Evolutionary conservation across 2,329 filamentous ascomycete species (phyloP).

Genomic region (Aspergillus awamori): DNA sequence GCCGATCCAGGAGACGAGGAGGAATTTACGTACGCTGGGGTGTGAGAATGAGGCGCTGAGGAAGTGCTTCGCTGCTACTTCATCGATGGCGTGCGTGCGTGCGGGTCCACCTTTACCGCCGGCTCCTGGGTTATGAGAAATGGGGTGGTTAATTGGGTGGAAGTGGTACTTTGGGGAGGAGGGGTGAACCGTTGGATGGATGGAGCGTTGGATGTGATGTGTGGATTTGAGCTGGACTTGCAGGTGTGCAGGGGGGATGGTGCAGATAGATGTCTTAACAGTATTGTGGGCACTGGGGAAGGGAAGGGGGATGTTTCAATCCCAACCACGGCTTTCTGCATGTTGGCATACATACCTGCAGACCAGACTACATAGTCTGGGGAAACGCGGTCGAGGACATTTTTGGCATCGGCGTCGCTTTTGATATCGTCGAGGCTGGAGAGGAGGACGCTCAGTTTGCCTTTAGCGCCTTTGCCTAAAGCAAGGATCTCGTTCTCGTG

Average conservation of each 20-base stretch:
- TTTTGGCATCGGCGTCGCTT: conserved; percentile 62
- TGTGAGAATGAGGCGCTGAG: conserved; percentile 52
- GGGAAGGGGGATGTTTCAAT: not conserved
- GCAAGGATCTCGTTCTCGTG: conserved; percentile 67
- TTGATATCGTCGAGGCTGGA: conserved; percentile 72
- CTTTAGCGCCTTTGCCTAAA: conserved; percentile 60
- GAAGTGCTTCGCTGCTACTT: conserved; percentile 58
- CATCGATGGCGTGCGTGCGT: conserved; percentile 57
- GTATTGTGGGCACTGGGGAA: too few species aligned
- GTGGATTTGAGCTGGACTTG: not conserved
- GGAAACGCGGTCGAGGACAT: conserved; percentile 55
- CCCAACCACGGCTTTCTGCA: conserved; percentile 11
- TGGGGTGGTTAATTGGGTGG: not conserved
- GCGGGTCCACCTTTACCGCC: conserved; percentile 57
- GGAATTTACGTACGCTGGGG: conserved; percentile 55
- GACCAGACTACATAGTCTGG: conserved; percentile 53
- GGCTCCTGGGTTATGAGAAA: conserved; percentile 44
- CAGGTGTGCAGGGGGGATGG: not conserved
- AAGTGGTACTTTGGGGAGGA: not conserved
- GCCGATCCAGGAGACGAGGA: conserved; percentile 58
- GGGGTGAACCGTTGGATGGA: not conserved
- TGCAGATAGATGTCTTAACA: too few species aligned
- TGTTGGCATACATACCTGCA: conserved; percentile 38
- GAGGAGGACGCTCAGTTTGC: conserved; percentile 69
- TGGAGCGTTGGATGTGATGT: not conserved